A percentile compares a stretch with the other conserved stretches of the same genome.
phyloP scores from a whole-genome alignment of 768 basidiomycete genomes.

The Mycena albidolilacea region DNA sequence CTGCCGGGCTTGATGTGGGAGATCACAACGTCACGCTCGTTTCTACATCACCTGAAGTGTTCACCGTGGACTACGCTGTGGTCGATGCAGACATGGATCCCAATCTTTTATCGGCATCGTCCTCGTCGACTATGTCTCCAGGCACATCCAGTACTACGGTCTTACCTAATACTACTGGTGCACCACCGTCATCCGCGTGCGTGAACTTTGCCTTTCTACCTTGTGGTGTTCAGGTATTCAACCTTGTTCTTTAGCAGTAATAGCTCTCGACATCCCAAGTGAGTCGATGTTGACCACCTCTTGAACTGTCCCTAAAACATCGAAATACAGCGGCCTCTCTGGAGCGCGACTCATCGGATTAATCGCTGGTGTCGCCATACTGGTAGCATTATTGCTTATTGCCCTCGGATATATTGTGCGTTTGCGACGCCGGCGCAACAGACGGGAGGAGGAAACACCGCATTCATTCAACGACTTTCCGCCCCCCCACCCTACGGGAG shows the following conservation, averaged over 20 bases:
- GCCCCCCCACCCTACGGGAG: not conserved
- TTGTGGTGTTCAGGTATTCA: not conserved
- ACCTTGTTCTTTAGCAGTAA: not conserved
- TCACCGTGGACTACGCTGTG: constrained; percentile 50
- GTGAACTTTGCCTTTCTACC: not conserved
- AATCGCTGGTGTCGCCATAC: not conserved
- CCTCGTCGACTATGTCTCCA: not conserved
- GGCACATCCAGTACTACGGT: not conserved
- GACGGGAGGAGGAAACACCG: not conserved
- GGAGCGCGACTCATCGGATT: not conserved
- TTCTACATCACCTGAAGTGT: constrained; percentile 33
- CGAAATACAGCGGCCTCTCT: not conserved
- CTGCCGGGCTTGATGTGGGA: constrained; percentile 44
- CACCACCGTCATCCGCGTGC: not conserved
- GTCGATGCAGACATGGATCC: constrained; percentile 21
- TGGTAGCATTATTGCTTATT: not conserved
- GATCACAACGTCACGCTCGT: constrained; percentile 50
- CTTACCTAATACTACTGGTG: too few relatives aligned
- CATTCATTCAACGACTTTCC: not conserved
- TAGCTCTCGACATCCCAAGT: not conserved
- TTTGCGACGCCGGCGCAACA: not conserved
- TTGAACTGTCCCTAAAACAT: not conserved
- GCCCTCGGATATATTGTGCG: constrained; percentile 2
- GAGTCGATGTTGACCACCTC: not conserved
- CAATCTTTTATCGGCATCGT: not conserved